Evolutionary conservation across 2,329 filamentous ascomycete genomes (phyloP), one percentile per base, ranked within the genome.

Genomic region (Exophiala spinifera): DNA sequence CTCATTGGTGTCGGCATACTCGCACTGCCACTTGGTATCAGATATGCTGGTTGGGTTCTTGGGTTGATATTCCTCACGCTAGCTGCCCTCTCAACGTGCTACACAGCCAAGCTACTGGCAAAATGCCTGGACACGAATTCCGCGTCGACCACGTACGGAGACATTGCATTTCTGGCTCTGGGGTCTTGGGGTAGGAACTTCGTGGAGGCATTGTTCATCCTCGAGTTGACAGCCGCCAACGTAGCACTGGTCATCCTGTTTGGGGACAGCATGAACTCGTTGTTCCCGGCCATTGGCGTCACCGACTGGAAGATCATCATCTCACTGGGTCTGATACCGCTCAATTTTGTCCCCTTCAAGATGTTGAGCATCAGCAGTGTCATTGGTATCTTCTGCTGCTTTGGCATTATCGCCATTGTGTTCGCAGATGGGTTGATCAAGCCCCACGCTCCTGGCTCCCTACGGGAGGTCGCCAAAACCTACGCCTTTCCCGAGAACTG

Each of bases 201-300:
- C 25, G 92, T 89, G 6, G 95, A 90, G 58, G 76, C 95, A 1
- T 77, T 97, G 14, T 97, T 97, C 73, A 91, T 86, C 10, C 69
- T 97, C 40, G 92, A 97, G 70, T 79, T 97, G 21, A 72, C 96
- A 28, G 91, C 88, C 6, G 89, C 91, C 19, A 95, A 89, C 66
- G 91, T 97, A 25, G 92, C 92, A 2, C 79, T 96, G 3, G 82
- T 95, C 28, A 89, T 96, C 17, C 80, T 96, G n/a, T 97, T 97
- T 70, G 89, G 89, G 48, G 94, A 97, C 72, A 95, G 89, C 42
- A 79, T 97, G 63, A 77, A 89, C 64, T 81, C 89, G 13, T 74
- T 97, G 17, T 82, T 96, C 47, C 88, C 90, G 0, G 84, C 81
- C 0, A 73, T 88, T 59, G 83, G 80, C 44, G 74, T 88, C 4